These are phyloP conservation scores for Cutaneotrichosporon sp. DNA, from an alignment of 1,284 basidiomycete species.

Conservation along the genomic window DNA sequence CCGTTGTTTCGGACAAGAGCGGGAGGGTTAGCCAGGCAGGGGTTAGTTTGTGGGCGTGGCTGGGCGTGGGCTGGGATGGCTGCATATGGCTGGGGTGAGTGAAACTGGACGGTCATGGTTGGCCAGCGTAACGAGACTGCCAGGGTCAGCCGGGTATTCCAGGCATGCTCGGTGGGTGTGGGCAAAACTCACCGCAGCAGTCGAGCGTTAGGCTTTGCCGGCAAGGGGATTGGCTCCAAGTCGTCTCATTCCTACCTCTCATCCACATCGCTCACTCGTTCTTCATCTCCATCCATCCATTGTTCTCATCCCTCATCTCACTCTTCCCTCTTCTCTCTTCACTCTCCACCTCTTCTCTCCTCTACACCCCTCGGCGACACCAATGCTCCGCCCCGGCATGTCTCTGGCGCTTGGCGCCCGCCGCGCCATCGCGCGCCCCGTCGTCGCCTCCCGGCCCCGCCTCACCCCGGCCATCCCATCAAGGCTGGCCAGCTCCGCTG, in stretches of 20 bases:
- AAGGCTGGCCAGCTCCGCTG: background rate
- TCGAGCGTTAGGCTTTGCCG: background rate
- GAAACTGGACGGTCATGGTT: background rate
- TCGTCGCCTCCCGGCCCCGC: background rate
- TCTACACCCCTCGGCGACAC: background rate
- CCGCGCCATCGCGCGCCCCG: background rate
- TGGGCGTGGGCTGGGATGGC: too few species aligned
- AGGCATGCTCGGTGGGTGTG: background rate
- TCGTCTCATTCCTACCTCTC: background rate
- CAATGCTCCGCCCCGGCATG: background rate
- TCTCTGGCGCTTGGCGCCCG: background rate
- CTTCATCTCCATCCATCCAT: background rate
- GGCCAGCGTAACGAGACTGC: background rate
- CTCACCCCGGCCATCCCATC: background rate
- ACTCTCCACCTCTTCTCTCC: background rate
- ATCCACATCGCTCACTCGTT: background rate
- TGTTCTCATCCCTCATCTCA: background rate
- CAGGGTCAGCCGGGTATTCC: constrained; percentile 1
- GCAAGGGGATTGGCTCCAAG: background rate
- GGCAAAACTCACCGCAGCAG: too few species aligned
- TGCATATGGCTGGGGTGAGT: background rate
- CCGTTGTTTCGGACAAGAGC: too few species aligned
- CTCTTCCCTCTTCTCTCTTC: background rate
- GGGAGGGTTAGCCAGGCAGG: too few species aligned
- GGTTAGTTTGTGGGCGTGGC: too few species aligned